A percentile compares a stretch with the other conserved stretches of the same genome.
Evolutionary conservation across 2,329 filamentous ascomycete species (phyloP).

Genomic region (Onygenales sp.): DNA sequence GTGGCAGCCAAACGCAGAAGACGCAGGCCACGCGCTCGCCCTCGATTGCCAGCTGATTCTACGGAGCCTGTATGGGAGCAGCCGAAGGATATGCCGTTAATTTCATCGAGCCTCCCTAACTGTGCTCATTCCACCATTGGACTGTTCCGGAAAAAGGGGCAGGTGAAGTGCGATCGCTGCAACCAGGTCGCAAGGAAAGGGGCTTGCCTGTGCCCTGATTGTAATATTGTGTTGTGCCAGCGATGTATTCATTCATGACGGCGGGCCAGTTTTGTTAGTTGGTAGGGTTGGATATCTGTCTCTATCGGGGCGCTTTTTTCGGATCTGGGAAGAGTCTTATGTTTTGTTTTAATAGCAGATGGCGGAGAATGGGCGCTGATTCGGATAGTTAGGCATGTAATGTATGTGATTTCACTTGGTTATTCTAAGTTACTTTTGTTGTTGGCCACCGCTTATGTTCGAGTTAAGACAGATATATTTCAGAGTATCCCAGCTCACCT

Average conservation of each 20-base stretch:
- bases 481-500: too few relatives aligned
- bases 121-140: background rate
- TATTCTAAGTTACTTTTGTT: too few relatives aligned
- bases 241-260: background rate
- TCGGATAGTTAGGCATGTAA: too few relatives aligned
- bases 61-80: background rate
- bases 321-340: background rate
- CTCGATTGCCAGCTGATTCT: background rate
- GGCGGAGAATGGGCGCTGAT: too few relatives aligned
- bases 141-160: background rate
- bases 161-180: background rate
- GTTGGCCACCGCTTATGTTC: too few relatives aligned
- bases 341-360: too few relatives aligned
- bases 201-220: background rate
- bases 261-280: background rate
- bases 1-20: background rate
- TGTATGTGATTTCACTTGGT: too few relatives aligned
- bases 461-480: too few relatives aligned
- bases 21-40: background rate
- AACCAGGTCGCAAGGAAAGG: background rate
- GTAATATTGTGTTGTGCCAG: background rate
- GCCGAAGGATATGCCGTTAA: background rate
- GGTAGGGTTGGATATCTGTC: background rate
- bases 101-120: background rate
- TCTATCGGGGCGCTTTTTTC: background rate